Conservation (phyloP, 192 early-diverging fungal species). For the Neocallimastix lanati region DNA sequence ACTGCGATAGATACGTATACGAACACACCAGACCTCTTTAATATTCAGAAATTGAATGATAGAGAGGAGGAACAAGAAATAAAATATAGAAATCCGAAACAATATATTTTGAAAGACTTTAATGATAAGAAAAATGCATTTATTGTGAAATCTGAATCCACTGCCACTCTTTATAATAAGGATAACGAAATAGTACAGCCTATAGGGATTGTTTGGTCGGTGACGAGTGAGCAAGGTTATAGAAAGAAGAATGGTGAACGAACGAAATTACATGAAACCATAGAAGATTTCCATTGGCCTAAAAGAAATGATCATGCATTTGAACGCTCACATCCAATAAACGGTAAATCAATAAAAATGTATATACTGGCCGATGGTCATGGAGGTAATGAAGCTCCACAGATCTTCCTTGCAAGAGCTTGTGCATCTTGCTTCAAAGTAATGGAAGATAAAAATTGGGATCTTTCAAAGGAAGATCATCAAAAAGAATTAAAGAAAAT, state of each 20-base stretch:
- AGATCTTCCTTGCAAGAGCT: constrained; percentile 27
- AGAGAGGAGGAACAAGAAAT: neutral
- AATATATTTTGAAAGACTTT: neutral
- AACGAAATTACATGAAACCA: neutral
- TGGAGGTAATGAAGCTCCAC: constrained; percentile 24
- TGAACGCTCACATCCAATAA: neutral
- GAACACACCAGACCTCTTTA: neutral
- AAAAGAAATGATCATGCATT: neutral
- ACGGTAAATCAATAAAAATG: no score
- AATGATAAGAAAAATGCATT: neutral
- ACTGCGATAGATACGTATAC: neutral
- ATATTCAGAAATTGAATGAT: neutral
- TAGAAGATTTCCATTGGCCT: neutral
- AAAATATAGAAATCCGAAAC: neutral
- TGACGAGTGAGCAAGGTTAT: neutral
- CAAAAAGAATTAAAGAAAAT: constrained; percentile 8
- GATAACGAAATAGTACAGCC: neutral
- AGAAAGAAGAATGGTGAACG: neutral
- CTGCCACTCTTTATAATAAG: neutral
- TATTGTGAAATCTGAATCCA: neutral
- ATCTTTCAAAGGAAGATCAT: constrained; percentile 14
- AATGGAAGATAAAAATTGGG: constrained; percentile 9
- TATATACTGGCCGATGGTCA: constrained; percentile 39
- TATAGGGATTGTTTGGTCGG: neutral
- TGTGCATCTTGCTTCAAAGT: constrained; percentile 4